These are phyloP conservation scores for Benincasa hispida DNA, from an alignment of 306 rosid species.

Conservation along the genomic window DNA sequence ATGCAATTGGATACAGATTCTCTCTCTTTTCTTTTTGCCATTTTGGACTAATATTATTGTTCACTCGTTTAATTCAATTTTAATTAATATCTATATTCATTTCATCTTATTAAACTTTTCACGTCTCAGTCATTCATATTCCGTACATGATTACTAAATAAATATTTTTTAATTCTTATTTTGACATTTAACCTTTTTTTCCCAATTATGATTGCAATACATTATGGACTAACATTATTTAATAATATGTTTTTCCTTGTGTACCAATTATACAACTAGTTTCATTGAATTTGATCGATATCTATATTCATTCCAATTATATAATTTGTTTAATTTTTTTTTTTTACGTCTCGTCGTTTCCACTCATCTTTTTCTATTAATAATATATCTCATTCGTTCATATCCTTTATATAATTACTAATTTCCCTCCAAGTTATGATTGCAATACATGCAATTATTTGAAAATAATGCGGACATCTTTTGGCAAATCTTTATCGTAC, in stretches of 20 bases:
- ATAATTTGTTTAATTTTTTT: too few relatives aligned
- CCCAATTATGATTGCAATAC: too few relatives aligned
- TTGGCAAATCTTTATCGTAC: not conserved
- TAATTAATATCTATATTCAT: not conserved
- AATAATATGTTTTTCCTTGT: not conserved
- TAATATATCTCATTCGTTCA: too few relatives aligned
- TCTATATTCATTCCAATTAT: not conserved
- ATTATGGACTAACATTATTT: not conserved
- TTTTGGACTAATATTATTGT: not conserved
- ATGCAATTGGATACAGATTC: not conserved
- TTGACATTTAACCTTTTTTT: too few relatives aligned
- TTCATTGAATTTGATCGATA: not conserved
- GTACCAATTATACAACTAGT: not conserved
- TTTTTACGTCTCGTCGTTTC: not conserved
- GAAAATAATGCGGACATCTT: not conserved
- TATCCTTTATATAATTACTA: too few relatives aligned
- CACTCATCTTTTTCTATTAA: too few relatives aligned
- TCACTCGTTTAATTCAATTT: not conserved
- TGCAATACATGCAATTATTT: not conserved
- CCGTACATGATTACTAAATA: too few relatives aligned
- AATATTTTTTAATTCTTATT: too few relatives aligned
- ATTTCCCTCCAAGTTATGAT: not conserved
- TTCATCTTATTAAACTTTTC: not conserved
- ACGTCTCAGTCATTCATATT: too few relatives aligned
- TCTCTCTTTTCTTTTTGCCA: not conserved